A percentile compares a stretch with the other conserved stretches of the same genome.
phyloP scores from a whole-genome alignment of 495 filamentous ascomycete genomes.

The Sphaerosporella brunnea region DNA sequence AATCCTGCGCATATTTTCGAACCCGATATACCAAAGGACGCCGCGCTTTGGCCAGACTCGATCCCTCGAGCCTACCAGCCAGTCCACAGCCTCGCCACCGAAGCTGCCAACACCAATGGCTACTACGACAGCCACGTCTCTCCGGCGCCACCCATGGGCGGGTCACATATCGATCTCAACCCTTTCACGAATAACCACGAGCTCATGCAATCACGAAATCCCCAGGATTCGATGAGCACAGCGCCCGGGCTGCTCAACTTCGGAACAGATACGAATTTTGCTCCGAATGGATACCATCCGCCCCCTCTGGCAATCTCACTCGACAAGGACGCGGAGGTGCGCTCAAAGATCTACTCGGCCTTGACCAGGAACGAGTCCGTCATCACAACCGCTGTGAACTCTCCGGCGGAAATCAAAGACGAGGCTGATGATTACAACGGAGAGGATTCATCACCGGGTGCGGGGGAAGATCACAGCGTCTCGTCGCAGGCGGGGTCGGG shows the following conservation, averaged over 20 bases:
- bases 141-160: conserved; percentile 12
- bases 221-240: conserved; percentile 13
- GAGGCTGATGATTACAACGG: conserved; percentile 8
- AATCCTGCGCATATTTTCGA: conserved; percentile 21
- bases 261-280: conserved; percentile 25
- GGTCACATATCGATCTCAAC: conserved; percentile 20
- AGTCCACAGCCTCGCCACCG: conserved; percentile 7
- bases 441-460: background rate
- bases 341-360: conserved; percentile 22
- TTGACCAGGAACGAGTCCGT: conserved; percentile 20
- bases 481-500: conserved; percentile 1
- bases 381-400: conserved; percentile 23
- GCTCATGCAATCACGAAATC: conserved; percentile 16
- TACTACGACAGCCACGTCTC: conserved; percentile 15
- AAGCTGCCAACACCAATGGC: conserved; percentile 5
- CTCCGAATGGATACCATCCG: conserved; percentile 24
- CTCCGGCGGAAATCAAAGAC: conserved; percentile 24
- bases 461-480: conserved; percentile 1
- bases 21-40: conserved; percentile 15
- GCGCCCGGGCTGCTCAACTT: conserved; percentile 20
- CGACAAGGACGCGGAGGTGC: conserved; percentile 23
- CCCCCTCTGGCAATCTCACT: conserved; percentile 15
- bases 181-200: conserved; percentile 19
- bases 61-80: conserved; percentile 15
- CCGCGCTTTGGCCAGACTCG: conserved; percentile 20